Percentiles rank a stretch among this genome's conserved stretches.
These are phyloP conservation scores for Calonectria honghensis DNA, from an alignment of 2,329 filamentous ascomycete genomes.

Conservation along the genomic window DNA sequence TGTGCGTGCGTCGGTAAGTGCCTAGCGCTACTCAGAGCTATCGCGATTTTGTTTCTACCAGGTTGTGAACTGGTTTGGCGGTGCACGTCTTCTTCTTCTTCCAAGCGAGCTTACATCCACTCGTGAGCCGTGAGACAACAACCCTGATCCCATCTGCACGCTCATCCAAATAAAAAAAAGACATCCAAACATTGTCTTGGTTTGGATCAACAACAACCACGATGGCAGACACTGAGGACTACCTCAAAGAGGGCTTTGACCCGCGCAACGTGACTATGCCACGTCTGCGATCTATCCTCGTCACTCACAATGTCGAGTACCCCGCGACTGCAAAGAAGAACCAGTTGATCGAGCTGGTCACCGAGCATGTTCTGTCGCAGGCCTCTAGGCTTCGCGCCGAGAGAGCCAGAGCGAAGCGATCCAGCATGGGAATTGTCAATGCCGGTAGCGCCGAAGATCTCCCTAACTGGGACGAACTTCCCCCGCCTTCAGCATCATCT, in stretches of 20 bases:
- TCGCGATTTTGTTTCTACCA: constrained; percentile 5
- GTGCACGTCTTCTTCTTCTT: constrained; percentile 45
- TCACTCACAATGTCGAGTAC: constrained; percentile 90
- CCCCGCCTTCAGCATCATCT: constrained; percentile 68
- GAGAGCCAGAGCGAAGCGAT: constrained; percentile 87
- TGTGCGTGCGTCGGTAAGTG: constrained; percentile 15
- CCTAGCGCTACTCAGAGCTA: constrained; percentile 15
- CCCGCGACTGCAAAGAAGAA: constrained; percentile 93
- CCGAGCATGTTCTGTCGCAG: constrained; percentile 85
- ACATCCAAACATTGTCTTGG: constrained; percentile 22
- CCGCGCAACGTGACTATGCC: constrained; percentile 89
- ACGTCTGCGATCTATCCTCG: constrained; percentile 90
- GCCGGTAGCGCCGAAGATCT: constrained; percentile 80
- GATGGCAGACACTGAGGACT: constrained; percentile 85
- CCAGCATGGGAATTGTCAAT: constrained; percentile 88
- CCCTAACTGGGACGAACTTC: constrained; percentile 74
- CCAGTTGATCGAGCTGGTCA: constrained; percentile 90
- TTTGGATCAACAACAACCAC: constrained; percentile 45
- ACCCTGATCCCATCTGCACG: constrained; percentile 41
- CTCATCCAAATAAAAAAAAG: constrained; percentile 27
- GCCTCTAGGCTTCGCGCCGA: constrained; percentile 84
- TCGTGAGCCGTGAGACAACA: constrained; percentile 43
- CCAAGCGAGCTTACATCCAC: constrained; percentile 33
- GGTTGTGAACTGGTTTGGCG: constrained; percentile 14
- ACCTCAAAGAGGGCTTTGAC: constrained; percentile 92